These are phyloP conservation scores for Gelatoporia subvermispora DNA, from an alignment of 768 basidiomycete species.

Conservation along the genomic window DNA sequence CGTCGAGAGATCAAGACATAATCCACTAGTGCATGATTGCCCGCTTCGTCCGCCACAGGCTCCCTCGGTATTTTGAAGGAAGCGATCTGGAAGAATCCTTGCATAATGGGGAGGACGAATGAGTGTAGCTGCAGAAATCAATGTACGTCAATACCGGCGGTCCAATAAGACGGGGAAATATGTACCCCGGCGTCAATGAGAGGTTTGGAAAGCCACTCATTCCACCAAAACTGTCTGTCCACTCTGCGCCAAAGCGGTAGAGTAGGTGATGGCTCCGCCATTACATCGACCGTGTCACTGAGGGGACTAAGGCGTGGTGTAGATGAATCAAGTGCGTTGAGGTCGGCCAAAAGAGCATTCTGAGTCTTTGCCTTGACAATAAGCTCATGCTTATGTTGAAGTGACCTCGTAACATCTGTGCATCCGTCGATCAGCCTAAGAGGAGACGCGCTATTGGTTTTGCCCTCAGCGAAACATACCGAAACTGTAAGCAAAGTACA, in stretches of 20 bases:
- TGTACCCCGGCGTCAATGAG: constrained; percentile 85
- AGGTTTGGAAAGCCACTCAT: constrained; percentile 79
- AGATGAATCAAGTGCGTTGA: constrained; percentile 42
- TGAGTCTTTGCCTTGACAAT: constrained; percentile 52
- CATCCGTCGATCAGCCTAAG: background rate
- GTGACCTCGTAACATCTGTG: constrained; percentile 75
- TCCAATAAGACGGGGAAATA: constrained; percentile 2
- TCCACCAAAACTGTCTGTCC: constrained; percentile 95
- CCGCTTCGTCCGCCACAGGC: constrained; percentile 33
- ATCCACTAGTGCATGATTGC: constrained; percentile 45
- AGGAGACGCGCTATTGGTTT: constrained; percentile 6
- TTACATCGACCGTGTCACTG: constrained; percentile 40
- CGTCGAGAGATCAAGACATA: constrained; percentile 83
- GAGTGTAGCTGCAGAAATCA: constrained; percentile 56
- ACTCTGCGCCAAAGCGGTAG: constrained; percentile 90
- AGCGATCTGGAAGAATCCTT: constrained; percentile 83
- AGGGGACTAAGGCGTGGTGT: constrained; percentile 19
- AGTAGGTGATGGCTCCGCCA: constrained; percentile 69
- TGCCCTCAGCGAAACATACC: no score
- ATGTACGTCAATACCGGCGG: background rate
- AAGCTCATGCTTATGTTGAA: constrained; percentile 76
- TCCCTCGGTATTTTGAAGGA: constrained; percentile 59
- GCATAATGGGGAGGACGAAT: constrained; percentile 88
- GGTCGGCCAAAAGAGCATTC: constrained; percentile 53
- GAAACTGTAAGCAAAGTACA: constrained; percentile 87